A percentile compares a stretch with the other conserved stretches of the same genome.
phyloP scores from a whole-genome alignment of 2,329 filamentous ascomycete genomes.

The Tetracladium maxilliforme region DNA sequence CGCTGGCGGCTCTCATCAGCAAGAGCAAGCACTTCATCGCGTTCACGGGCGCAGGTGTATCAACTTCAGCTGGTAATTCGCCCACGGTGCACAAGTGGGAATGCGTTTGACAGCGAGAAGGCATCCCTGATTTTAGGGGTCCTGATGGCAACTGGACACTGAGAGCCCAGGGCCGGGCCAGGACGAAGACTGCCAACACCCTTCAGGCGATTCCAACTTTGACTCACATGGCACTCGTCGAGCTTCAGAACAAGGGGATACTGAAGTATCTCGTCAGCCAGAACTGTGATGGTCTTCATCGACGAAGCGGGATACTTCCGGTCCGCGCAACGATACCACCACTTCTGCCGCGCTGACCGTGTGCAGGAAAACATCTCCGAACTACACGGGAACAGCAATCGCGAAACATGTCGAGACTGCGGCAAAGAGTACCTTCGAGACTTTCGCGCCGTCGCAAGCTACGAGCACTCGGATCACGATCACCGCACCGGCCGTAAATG shows the following conservation, averaged over 20 bases:
- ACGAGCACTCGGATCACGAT: constrained; percentile 24
- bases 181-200: constrained; percentile 18
- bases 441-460: constrained; percentile 26
- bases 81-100: no score
- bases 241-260: constrained; percentile 22
- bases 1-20: constrained; percentile 19
- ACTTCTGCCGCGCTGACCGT: not conserved
- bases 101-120: constrained; percentile 11
- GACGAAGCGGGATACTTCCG: constrained; percentile 27
- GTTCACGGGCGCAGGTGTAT: constrained; percentile 30
- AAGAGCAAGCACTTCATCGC: constrained; percentile 28
- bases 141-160: constrained; percentile 29
- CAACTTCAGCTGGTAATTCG: constrained; percentile 24
- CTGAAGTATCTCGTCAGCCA: constrained; percentile 28
- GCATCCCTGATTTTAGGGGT: constrained; percentile 31
- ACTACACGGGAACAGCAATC: constrained; percentile 30
- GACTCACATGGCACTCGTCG: constrained; percentile 30
- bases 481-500: constrained; percentile 31
- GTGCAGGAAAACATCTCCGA: constrained; percentile 25
- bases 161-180: constrained; percentile 22
- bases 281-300: constrained; percentile 28
- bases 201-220: constrained; percentile 27
- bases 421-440: constrained; percentile 31
- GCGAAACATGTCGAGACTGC: constrained; percentile 26
- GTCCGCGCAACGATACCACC: constrained; percentile 11